Percentiles rank a stretch among this genome's conserved stretches.
These are phyloP conservation scores for Nannochloropsis oceanica DNA, from an alignment of 108 stramenopile genomes.

Conservation along the genomic window DNA sequence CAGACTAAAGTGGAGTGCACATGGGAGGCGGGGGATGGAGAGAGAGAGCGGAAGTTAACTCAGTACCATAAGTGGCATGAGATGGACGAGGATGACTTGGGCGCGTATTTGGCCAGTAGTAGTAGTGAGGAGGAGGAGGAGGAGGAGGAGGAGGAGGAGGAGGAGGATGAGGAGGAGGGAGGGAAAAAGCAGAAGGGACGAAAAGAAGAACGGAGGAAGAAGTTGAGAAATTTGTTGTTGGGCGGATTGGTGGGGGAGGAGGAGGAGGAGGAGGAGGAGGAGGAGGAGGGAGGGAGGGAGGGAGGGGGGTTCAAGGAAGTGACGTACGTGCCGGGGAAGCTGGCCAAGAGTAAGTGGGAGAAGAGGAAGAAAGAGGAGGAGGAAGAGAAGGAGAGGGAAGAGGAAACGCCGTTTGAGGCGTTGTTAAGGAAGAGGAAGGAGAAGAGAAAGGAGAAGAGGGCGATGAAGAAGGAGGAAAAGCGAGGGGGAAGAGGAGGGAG, in stretches of 20 bases:
- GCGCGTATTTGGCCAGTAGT: conserved; percentile 64
- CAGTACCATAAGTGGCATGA: conserved; percentile 58
- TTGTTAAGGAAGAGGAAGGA: conserved; percentile 4
- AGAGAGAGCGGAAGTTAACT: conserved; percentile 62
- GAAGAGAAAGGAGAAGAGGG: conserved; percentile 10
- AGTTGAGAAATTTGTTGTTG: neutral
- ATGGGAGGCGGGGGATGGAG: conserved; percentile 88
- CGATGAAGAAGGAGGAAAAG: conserved; percentile 6
- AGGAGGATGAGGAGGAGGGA: conserved; percentile 26
- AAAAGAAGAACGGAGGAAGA: neutral
- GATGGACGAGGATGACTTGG: conserved; percentile 62
- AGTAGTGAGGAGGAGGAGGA: conserved; percentile 33
- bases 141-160: conserved; percentile 30
- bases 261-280: neutral
- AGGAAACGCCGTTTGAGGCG: conserved; percentile 17
- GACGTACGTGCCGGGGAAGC: neutral
- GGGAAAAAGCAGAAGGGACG: neutral
- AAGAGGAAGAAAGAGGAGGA: neutral
- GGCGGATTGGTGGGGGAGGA: neutral
- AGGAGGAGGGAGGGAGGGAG: neutral
- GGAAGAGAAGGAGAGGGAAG: neutral
- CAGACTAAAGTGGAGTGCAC: conserved; percentile 77
- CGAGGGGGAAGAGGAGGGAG: neutral
- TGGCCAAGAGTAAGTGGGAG: conserved; percentile 1
- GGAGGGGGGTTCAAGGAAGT: neutral